Conservation (phyloP, 352 stramenopile genomes). For the Phytophthora sojae region DNA sequence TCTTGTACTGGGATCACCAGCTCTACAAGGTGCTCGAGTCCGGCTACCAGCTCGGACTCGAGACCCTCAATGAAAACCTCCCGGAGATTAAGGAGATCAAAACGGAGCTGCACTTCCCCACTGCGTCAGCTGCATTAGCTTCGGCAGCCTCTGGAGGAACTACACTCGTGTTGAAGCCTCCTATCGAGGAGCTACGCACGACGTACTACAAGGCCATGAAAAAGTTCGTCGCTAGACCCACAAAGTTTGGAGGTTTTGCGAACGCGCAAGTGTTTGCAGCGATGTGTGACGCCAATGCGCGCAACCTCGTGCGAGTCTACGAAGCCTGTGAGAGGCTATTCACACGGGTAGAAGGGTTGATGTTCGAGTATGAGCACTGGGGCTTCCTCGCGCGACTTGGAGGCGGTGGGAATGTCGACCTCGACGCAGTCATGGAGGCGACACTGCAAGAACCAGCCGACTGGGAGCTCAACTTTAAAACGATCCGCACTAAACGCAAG, state of each 20-base stretch:
- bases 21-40: constrained; percentile 96
- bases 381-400: constrained; percentile 63
- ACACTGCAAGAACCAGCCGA: constrained; percentile 72
- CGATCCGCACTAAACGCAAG: constrained; percentile 89
- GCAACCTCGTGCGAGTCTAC: constrained; percentile 91
- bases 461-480: constrained; percentile 94
- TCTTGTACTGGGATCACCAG: constrained; percentile 95
- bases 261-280: constrained; percentile 86
- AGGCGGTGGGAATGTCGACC: constrained; percentile 53
- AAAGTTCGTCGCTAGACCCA: constrained; percentile 94
- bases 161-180: constrained; percentile 88
- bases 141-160: constrained; percentile 17
- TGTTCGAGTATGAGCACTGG: constrained; percentile 88
- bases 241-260: constrained; percentile 89
- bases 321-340: constrained; percentile 93
- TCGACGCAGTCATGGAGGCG: constrained; percentile 85
- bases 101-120: constrained; percentile 78
- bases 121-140: constrained; percentile 11
- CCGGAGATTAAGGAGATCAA: constrained; percentile 90
- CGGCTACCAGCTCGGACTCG: constrained; percentile 93
- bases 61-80: constrained; percentile 95
- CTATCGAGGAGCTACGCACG: constrained; percentile 93
- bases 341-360: constrained; percentile 68
- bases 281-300: constrained; percentile 92
- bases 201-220: constrained; percentile 96